These are phyloP conservation scores for Ascoidea rubescens DNA, from an alignment of 805 yeast species.

Conservation along the genomic window DNA sequence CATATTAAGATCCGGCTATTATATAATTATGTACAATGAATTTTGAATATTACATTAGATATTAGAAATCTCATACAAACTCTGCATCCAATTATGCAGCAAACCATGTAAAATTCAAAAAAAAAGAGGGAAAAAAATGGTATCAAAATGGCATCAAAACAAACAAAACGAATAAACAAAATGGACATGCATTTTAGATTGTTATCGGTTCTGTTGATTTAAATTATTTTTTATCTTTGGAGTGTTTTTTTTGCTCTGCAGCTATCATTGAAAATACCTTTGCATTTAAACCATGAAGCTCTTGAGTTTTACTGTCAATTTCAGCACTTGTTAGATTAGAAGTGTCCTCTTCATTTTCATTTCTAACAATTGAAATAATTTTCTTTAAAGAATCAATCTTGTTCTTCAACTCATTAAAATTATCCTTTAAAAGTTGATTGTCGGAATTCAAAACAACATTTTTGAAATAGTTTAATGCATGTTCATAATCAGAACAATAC, in stretches of 20 bases:
- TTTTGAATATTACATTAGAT: too few species aligned
- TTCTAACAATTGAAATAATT: neutral
- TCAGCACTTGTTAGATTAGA: neutral
- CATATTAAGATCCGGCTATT: too few species aligned
- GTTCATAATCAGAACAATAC: conserved; percentile 76
- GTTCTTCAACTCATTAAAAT: neutral
- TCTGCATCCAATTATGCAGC: too few species aligned
- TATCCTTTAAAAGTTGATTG: conserved; percentile 13
- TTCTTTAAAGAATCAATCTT: neutral
- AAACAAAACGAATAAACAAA: too few species aligned
- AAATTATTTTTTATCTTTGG: too few species aligned
- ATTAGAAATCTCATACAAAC: too few species aligned
- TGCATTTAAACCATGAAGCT: neutral
- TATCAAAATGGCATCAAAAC: too few species aligned
- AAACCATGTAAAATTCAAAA: too few species aligned
- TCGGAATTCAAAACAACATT: conserved; percentile 36
- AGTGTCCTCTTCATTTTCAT: neutral
- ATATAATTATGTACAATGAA: too few species aligned
- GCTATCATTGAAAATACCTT: neutral
- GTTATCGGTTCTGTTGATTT: too few species aligned
- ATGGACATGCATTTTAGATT: too few species aligned
- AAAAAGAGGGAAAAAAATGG: too few species aligned
- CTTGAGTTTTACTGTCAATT: neutral
- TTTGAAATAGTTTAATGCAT: conserved; percentile 61
- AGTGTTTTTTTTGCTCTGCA: neutral